phyloP scores from a whole-genome alignment of 2,329 filamentous ascomycete species.

The Beauveria medogensis region DNA sequence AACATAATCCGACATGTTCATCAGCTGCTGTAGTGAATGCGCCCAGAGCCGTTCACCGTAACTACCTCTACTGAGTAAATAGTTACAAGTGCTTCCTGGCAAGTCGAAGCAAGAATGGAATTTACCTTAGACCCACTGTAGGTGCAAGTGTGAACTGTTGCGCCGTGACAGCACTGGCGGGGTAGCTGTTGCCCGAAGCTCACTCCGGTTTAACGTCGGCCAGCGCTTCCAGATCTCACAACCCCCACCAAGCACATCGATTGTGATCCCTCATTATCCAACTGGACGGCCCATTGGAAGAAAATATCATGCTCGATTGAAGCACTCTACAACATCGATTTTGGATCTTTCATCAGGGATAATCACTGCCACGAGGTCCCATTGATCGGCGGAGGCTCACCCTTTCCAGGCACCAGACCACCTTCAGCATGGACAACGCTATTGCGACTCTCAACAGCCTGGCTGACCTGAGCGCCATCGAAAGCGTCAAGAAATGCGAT shows the following conservation, averaged over 20 bases:
- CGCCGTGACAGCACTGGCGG: not conserved
- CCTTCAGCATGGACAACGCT: constrained; percentile 23
- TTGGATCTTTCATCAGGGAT: not conserved
- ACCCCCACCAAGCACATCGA: constrained; percentile 1
- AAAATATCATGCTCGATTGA: not conserved
- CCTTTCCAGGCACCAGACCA: not conserved
- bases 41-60: no score
- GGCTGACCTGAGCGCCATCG: constrained; percentile 23
- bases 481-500: constrained; percentile 31
- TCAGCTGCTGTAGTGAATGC: not conserved
- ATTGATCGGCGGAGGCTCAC: not conserved
- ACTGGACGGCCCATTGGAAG: not conserved
- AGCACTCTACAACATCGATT: not conserved
- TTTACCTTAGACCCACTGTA: not conserved
- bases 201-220: not conserved
- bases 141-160: no score
- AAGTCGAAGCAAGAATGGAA: no score
- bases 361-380: not conserved
- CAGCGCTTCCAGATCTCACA: not conserved
- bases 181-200: constrained; percentile 3
- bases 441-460: constrained; percentile 32
- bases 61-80: no score
- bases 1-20: no score
- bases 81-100: not conserved
- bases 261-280: not conserved